Percentiles rank a stretch among this genome's conserved stretches.
Conservation (phyloP, 2,329 filamentous ascomycete species). For the Diaporthe velutina region DNA sequence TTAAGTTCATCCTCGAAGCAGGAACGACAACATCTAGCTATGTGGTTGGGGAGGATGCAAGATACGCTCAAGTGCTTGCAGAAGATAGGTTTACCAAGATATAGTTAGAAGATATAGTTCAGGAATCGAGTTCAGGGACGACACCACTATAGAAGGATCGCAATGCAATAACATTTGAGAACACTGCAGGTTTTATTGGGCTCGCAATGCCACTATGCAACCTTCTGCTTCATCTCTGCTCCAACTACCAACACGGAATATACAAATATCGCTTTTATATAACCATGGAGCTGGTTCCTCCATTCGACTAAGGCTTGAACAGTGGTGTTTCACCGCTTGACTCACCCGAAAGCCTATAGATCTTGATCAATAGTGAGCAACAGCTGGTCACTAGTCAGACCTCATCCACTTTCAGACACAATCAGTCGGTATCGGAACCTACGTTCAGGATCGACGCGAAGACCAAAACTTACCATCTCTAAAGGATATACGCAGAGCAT, state of each 20-base stretch:
- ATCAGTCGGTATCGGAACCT: too few species aligned
- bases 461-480: not conserved
- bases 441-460: too few species aligned
- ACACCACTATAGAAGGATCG: not conserved
- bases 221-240: not conserved
- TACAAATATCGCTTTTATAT: too few species aligned
- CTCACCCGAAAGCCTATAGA: not conserved
- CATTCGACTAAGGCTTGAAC: not conserved
- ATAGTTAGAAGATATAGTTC: not conserved
- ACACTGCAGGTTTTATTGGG: not conserved
- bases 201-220: not conserved
- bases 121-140: not conserved
- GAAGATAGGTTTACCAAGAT: not conserved
- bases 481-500: not conserved
- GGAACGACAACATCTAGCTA: not conserved
- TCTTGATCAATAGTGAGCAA: not conserved
- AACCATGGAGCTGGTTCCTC: not conserved
- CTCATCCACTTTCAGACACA: not conserved
- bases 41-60: not conserved
- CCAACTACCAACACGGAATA: not conserved
- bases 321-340: not conserved
- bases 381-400: not conserved
- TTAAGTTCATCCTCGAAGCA: not conserved
- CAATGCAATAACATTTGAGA: too few species aligned
- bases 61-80: slow-evolving; percentile 9